Percentiles rank a stretch among this genome's conserved stretches.
Conservation (phyloP, 2,329 filamentous ascomycete genomes). For the Aureobasidium leucospermi region DNA sequence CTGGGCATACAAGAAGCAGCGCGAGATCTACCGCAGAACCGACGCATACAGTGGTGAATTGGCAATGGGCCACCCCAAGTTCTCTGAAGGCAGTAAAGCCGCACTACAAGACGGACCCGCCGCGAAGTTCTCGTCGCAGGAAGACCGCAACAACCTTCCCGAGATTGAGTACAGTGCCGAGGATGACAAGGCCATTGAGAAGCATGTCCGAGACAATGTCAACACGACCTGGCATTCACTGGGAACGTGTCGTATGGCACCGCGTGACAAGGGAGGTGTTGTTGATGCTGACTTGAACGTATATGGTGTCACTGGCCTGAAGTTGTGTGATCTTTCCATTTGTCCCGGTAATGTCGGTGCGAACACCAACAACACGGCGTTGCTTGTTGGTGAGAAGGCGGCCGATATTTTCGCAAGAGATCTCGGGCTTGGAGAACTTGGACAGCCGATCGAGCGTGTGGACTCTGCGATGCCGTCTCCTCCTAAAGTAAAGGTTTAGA, state of each 20-base stretch:
- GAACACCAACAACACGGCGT: conserved; percentile 41
- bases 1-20: conserved; percentile 59
- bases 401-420: conserved; percentile 35
- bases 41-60: conserved; percentile 41
- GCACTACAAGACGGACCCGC: conserved; percentile 22
- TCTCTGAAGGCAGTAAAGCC: conserved; percentile 40
- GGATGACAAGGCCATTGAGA: conserved; percentile 33
- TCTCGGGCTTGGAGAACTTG: conserved; percentile 24
- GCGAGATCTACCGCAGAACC: conserved; percentile 53
- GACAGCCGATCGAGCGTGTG: not conserved
- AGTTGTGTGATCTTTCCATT: conserved; percentile 38
- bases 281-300: conserved; percentile 34
- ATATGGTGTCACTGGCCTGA: conserved; percentile 33
- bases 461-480: not conserved
- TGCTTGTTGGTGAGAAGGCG: conserved; percentile 36
- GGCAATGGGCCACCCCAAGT: conserved; percentile 31
- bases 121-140: conserved; percentile 15
- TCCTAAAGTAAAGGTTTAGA: no score
- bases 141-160: conserved; percentile 30
- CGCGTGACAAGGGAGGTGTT: conserved; percentile 31
- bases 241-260: conserved; percentile 35
- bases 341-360: conserved; percentile 38
- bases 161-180: conserved; percentile 39
- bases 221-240: conserved; percentile 36
- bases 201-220: conserved; percentile 35